Evolutionary conservation across 208 protist species (phyloP), one percentile per base, ranked within the genome.

Genomic region (Polymyxa betae): DNA sequence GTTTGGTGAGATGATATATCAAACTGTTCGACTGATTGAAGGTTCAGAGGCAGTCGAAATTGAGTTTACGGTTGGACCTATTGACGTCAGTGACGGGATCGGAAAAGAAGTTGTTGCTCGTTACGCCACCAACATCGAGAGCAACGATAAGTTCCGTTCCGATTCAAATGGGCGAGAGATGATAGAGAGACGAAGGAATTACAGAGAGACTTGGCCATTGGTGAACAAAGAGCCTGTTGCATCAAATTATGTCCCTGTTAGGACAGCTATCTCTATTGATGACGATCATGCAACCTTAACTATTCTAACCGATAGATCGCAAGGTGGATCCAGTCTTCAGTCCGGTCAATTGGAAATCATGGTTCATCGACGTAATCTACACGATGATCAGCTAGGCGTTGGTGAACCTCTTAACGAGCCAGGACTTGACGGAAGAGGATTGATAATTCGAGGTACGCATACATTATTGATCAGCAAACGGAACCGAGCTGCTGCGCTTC

Each of bases 291-390:
- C 35, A 35, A 43, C 72, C 5, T 38, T 82, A 5, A 82, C 72
- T 35, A 5, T 82, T 5, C n/a, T 82, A n/a, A 82, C 72, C 40
- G 72, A 82, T 35, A 5, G 72, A 16, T 82, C 88, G 5, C 88
- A 89, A 77, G 88, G 88, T 32, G 88, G 46, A 5, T 40, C 88
- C 54, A 89, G 88, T n/a, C 45, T 89, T 5, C 16, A 45, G n/a
- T 77, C 49, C 10, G 88, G 88, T 12, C 49, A 89, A 66, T 20
- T 89, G 5, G 88, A 89, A n/a, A 12, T 89, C 16, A 89, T 89
- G 88, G 46, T 89, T 38, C 88, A 89, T 66, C 5, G 88, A 16
- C 88, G 88, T 38, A 5, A 20, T 5, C 54, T 89, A 16, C 38
- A 40, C n/a, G 88, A 89, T 44, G 88, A 89, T 32, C 49, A 72